Percentiles rank a stretch among this genome's conserved stretches.
phyloP scores from a whole-genome alignment of 2,329 filamentous ascomycete species.

The Hymenoscyphus occultus region DNA sequence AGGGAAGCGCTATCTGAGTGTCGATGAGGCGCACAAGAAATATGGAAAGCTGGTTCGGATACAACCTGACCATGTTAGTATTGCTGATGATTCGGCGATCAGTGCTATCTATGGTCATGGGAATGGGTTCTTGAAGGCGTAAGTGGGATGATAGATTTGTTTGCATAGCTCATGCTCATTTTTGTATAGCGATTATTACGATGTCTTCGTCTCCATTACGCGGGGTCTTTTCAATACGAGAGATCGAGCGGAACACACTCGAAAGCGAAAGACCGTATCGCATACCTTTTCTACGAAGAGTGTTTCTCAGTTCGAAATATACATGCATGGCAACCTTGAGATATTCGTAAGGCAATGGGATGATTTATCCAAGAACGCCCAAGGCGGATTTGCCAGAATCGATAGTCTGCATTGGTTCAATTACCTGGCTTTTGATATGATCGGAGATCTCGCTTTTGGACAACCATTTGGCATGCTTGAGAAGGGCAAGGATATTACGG shows the following conservation, averaged over 20 bases:
- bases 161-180: background rate
- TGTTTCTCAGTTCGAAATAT: slow-evolving; percentile 81
- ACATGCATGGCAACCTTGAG: slow-evolving; percentile 77
- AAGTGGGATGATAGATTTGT: slow-evolving; percentile 18
- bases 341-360: slow-evolving; percentile 73
- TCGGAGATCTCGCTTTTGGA: slow-evolving; percentile 64
- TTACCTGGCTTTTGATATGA: slow-evolving; percentile 54
- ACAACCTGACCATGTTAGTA: slow-evolving; percentile 78
- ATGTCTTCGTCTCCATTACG: slow-evolving; percentile 84
- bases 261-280: slow-evolving; percentile 84
- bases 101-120: slow-evolving; percentile 74
- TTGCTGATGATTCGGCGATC: slow-evolving; percentile 79
- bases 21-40: slow-evolving; percentile 70
- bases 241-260: slow-evolving; percentile 74
- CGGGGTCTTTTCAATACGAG: slow-evolving; percentile 88
- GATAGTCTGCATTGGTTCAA: slow-evolving; percentile 83
- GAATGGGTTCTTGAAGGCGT: slow-evolving; percentile 72
- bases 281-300: slow-evolving; percentile 85
- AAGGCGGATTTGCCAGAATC: slow-evolving; percentile 54
- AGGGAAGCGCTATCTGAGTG: slow-evolving; percentile 60
- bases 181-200: slow-evolving; percentile 72
- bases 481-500: slow-evolving; percentile 71
- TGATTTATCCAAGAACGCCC: slow-evolving; percentile 47
- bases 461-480: slow-evolving; percentile 81
- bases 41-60: slow-evolving; percentile 75